A percentile compares a stretch with the other conserved stretches of the same genome.
These are phyloP conservation scores for Termitomyces sp. DNA, from an alignment of 768 basidiomycete species.

Conservation along the genomic window DNA sequence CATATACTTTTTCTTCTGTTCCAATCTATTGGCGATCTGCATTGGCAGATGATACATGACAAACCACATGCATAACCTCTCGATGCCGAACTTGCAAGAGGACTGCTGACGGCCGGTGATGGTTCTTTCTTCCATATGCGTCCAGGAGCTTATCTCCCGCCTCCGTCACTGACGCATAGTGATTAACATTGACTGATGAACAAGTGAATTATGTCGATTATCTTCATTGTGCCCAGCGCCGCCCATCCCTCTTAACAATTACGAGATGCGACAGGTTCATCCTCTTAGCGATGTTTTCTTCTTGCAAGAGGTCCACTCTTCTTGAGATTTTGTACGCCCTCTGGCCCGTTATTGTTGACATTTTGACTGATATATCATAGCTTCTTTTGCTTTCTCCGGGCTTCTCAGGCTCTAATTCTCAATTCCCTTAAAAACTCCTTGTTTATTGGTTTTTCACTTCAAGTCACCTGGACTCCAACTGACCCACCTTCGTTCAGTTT, in stretches of 20 bases:
- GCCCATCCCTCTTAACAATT: neutral
- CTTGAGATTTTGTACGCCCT: neutral
- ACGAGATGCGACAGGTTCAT: neutral
- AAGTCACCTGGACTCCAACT: neutral
- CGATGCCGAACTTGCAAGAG: neutral
- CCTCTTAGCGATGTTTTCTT: neutral
- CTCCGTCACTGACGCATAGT: neutral
- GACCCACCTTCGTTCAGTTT: conserved; percentile 2
- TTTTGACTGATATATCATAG: neutral
- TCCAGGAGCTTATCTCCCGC: neutral
- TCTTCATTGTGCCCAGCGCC: neutral
- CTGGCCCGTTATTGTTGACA: neutral
- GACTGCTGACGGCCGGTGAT: neutral
- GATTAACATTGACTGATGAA: conserved; percentile 3
- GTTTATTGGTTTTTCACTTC: neutral
- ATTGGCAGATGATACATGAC: neutral
- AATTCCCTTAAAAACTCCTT: neutral
- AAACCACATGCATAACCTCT: neutral
- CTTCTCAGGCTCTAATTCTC: neutral
- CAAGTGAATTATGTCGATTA: neutral
- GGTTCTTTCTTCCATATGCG: neutral
- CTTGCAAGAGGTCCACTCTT: neutral
- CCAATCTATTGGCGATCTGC: neutral
- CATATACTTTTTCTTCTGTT: neutral
- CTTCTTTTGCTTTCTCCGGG: neutral